Base-by-base conservation (phyloP, 208 protist species). In the Leishmania turanica region DNA sequence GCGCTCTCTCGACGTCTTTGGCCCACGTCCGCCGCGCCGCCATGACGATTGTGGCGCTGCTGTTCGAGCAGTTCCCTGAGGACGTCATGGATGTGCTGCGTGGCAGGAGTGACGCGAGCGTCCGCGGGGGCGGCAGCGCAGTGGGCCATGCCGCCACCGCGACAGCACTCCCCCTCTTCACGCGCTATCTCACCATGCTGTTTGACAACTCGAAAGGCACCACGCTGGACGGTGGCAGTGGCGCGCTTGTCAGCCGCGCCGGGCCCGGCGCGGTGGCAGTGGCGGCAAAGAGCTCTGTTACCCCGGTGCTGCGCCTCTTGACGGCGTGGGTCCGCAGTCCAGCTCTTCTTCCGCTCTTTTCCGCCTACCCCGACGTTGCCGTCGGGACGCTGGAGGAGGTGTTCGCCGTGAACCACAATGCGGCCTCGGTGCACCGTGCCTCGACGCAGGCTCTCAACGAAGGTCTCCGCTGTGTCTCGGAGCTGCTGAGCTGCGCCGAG, bases 51-150 rank as follows among this genome's bases (percentile, higher is more conserved):
- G 90, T 95, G 53, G 85, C 88, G 42, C 81, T 88, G 66, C 79
- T 97, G n/a, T 92, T 87, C 51, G 94, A 97, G 83, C 91, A 96
- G 74, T 96, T 97, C 80, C 94, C 94, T 2, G 87, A 80, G 60
- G 89, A 96, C 58, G 78, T 89, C 51, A 93, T 95, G 86, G 79
- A 54, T 1, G 83, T 88, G 7, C 73, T 94, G 34, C 54, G 77
- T n/a, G 88, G 84, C 62, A 69, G 49, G n/a, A 53, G 69, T 31
- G 40, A 62, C 47, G 47, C 77, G 37, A 83, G 40, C 66, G 15
- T n/a, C 66, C 13, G 69, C 69, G 69, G 37, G 45, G 11, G 34
- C 7, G 15, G 69, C 27, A 45, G 69, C 69, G 45, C 56, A 34
- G 72, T 45, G 9, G 51, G 40, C 60, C 34, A 42, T 60, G 62